These are phyloP conservation scores for Coemansia sp. DNA, from an alignment of 371 early-diverging fungal species.

Conservation along the genomic window DNA sequence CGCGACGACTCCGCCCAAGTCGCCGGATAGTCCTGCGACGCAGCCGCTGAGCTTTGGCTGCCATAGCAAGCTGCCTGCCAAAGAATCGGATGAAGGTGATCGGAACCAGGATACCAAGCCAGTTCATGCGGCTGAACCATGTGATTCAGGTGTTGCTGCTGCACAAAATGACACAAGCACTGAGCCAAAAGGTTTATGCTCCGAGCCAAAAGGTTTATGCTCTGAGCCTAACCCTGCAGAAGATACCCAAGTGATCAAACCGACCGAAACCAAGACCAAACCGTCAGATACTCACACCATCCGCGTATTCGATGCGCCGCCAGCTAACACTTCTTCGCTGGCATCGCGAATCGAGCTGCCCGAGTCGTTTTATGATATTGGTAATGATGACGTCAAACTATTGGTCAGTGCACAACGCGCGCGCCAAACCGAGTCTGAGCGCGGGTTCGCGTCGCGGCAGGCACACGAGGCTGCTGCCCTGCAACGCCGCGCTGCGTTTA, in stretches of 20 bases:
- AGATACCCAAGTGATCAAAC: too few relatives aligned
- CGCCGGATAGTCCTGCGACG: background rate
- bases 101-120: too few relatives aligned
- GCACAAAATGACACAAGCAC: too few relatives aligned
- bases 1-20: background rate
- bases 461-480: conserved; percentile 57
- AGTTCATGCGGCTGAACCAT: background rate
- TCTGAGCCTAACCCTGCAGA: too few relatives aligned
- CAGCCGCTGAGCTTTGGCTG: conserved; percentile 2
- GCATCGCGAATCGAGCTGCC: conserved; percentile 54
- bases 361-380: conserved; percentile 58
- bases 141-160: background rate
- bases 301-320: conserved; percentile 22
- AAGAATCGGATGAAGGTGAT: too few relatives aligned
- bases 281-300: conserved; percentile 1
- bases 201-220: too few relatives aligned
- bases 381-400: conserved; percentile 53
- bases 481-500: conserved; percentile 23
- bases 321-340: background rate
- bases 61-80: too few relatives aligned
- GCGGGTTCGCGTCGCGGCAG: conserved; percentile 56
- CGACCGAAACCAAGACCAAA: background rate
- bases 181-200: too few relatives aligned
- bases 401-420: conserved; percentile 42
- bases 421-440: conserved; percentile 39